These are phyloP conservation scores for Xylariaceae sp. DNA, from an alignment of 2,329 filamentous ascomycete species.

Conservation along the genomic window DNA sequence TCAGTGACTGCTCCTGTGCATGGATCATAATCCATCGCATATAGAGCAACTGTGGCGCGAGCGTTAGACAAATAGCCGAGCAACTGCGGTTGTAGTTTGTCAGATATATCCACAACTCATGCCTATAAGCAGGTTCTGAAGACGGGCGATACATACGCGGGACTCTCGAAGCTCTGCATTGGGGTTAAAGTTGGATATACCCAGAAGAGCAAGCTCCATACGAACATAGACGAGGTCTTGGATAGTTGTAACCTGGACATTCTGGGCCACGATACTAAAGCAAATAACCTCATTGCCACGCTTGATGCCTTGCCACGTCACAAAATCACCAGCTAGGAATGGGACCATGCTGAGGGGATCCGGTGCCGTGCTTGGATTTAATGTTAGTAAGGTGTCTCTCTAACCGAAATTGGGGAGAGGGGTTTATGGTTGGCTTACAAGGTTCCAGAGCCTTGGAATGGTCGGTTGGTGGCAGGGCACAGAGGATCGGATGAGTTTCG, in stretches of 20 bases:
- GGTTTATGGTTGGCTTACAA: no score
- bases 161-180: slow-evolving; percentile 33
- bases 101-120: no score
- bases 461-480: slow-evolving; percentile 31
- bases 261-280: slow-evolving; percentile 33
- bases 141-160: slow-evolving; percentile 29
- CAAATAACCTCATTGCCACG: slow-evolving; percentile 28
- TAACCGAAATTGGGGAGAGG: background rate
- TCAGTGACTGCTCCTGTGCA: slow-evolving; percentile 32
- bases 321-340: slow-evolving; percentile 32
- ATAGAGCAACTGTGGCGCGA: slow-evolving; percentile 27
- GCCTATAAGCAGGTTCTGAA: no score
- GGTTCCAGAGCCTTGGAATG: slow-evolving; percentile 27
- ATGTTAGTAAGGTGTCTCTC: background rate
- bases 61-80: slow-evolving; percentile 32
- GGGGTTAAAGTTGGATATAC: slow-evolving; percentile 30
- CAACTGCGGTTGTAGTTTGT: slow-evolving; percentile 14
- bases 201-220: slow-evolving; percentile 31
- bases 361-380: slow-evolving; percentile 24
- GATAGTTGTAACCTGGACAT: slow-evolving; percentile 31
- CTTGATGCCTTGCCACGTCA: slow-evolving; percentile 30
- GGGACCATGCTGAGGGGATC: slow-evolving; percentile 33
- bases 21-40: slow-evolving; percentile 32
- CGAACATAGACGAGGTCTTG: slow-evolving; percentile 30
- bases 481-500: slow-evolving; percentile 33